Base-by-base conservation (phyloP, 2,329 filamentous ascomycete genomes). In the Pseudogymnoascus sp. region DNA sequence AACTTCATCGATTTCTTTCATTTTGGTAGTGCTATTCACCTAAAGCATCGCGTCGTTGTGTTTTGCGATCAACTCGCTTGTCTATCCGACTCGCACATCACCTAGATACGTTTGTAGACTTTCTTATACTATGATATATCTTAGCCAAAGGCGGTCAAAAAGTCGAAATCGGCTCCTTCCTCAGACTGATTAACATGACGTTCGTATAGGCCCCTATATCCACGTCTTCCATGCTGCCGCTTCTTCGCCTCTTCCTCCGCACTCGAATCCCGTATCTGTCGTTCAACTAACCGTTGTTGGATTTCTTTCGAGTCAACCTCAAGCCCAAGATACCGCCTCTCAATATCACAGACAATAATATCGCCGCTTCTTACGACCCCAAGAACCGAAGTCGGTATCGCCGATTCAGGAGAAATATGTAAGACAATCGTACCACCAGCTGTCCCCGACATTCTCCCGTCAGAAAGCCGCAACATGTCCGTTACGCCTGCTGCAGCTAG, bases 131-230 rank as follows among this genome's bases (percentile, higher is more conserved):
- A 61, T 60, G 28, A 65, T 67, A 62, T 71, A 60, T 68, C 25
- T 55, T 45, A 65, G 3, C 78, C 78, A 22, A 68, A 69, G 2
- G 81, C 80, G 1, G 77, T 84, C 61, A 87, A 71, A 63, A 87
- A 87, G 64, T 83, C 83, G 72, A 87, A 87, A 69, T 87, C 84
- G 0, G 78, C 82, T 0, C 84, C 84, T 1, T 78, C 67, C 65
- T 86, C 77, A 0, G 84, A 84, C 70, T 86, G 83, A 16, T 83
- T 85, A 0, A 87, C 84, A 14, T 76, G 77, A 5, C 82, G 74
- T 76, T 84, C 78, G 69, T 85, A 87, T 58, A 87, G 67, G 0
- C 83, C 84, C 1, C 81, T 73, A 71, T 87, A 87, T 0, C 84
- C 84, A 67, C 84, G 78, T 67, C 74, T 78, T 3, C 63, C 69